Conservation (phyloP, 2,329 filamentous ascomycete genomes). For the Cercospora citrullina region DNA sequence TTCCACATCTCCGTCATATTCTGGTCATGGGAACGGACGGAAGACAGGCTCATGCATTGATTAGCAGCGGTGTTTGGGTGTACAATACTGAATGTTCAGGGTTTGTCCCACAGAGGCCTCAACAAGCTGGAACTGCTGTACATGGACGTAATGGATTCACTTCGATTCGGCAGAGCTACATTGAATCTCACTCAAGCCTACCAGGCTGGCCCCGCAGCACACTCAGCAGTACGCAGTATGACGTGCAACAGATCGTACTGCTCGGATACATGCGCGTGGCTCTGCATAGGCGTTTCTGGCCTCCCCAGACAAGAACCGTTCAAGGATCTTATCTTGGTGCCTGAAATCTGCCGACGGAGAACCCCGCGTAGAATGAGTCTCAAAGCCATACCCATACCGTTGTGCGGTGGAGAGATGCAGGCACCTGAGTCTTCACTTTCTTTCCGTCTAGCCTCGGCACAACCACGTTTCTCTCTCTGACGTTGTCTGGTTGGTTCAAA, state of each 20-base stretch:
- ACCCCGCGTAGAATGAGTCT: not conserved
- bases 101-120: not conserved
- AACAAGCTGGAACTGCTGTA: not conserved
- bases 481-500: not conserved
- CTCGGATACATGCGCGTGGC: not conserved
- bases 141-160: not conserved
- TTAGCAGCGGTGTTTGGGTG: constrained; percentile 5
- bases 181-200: not conserved
- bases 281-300: not conserved
- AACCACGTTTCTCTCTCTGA: not conserved
- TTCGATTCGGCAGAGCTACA: not conserved
- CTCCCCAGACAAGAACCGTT: too few relatives aligned
- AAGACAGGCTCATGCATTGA: constrained; percentile 3
- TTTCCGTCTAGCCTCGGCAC: not conserved
- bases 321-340: not conserved
- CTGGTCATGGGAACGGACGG: not conserved
- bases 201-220: not conserved
- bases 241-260: not conserved
- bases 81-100: not conserved
- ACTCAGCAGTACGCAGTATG: not conserved
- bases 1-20: not conserved
- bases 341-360: not conserved
- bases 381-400: not conserved
- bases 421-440: not conserved
- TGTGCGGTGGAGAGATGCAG: not conserved